These are phyloP conservation scores for Meira miltonrushii DNA, from an alignment of 1,284 basidiomycete genomes.

Conservation along the genomic window DNA sequence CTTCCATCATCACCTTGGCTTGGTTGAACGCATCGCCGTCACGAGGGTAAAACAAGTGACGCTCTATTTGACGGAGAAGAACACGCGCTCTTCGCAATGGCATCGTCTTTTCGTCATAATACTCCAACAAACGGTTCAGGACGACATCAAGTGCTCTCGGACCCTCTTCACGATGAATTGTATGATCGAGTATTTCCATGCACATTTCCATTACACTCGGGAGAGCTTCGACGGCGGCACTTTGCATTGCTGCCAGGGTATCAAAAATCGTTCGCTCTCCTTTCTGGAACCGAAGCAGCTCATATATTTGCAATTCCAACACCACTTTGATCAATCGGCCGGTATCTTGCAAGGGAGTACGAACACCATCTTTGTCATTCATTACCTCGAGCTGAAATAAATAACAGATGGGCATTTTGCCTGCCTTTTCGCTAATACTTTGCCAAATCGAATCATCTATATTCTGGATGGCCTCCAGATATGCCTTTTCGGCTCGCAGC, in stretches of 20 bases:
- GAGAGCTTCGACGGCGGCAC: constrained; percentile 5
- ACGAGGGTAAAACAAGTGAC: constrained; percentile 18
- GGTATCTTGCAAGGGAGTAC: no score
- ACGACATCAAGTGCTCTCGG: constrained; percentile 19
- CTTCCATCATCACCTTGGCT: constrained; percentile 10
- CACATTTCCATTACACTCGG: constrained; percentile 31
- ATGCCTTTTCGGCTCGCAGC: not conserved
- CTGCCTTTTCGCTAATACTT: no score
- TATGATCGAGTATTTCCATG: constrained; percentile 17
- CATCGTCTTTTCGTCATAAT: constrained; percentile 14
- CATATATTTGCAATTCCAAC: no score
- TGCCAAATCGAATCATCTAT: not conserved
- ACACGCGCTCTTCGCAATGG: constrained; percentile 32
- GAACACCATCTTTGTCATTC: no score
- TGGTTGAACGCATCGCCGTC: not conserved
- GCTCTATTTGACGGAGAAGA: constrained; percentile 23
- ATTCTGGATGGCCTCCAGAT: no score
- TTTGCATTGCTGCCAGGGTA: not conserved
- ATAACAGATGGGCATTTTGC: no score
- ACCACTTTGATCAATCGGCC: no score
- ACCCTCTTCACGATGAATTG: constrained; percentile 25
- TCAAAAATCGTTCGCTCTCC: no score
- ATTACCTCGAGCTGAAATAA: no score
- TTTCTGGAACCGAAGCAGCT: no score
- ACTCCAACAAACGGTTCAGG: constrained; percentile 14